Evolutionary conservation across 306 rosid genomes (phyloP).

Genomic region (Pterocarpus santalinus): DNA sequence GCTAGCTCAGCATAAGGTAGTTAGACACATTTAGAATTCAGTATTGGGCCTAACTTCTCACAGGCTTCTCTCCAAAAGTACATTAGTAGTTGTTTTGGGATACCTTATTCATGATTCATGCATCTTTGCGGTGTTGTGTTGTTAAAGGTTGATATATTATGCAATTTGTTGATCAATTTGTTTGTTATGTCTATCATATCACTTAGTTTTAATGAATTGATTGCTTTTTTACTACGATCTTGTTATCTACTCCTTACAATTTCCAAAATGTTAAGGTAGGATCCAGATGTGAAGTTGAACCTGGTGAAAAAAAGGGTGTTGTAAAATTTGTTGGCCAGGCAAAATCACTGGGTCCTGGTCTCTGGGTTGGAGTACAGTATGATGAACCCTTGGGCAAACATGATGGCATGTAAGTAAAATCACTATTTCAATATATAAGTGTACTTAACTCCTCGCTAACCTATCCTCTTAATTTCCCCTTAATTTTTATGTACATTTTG

Average conservation of each 20-base stretch:
- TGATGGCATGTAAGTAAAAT: constrained; percentile 85
- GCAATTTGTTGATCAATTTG: constrained; percentile 33
- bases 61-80: neutral
- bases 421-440: neutral
- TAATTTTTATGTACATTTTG: neutral
- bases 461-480: no score
- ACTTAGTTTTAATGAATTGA: constrained; percentile 6
- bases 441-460: no score
- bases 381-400: constrained; percentile 98
- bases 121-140: neutral
- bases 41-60: neutral
- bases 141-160: constrained; percentile 7
- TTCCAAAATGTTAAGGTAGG: constrained; percentile 69
- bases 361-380: constrained; percentile 94
- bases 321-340: constrained; percentile 83
- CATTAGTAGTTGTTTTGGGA: neutral
- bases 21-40: neutral
- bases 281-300: constrained; percentile 95
- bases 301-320: constrained; percentile 83
- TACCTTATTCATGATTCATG: constrained; percentile 12
- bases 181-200: constrained; percentile 16
- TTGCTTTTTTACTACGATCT: constrained; percentile 1
- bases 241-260: constrained; percentile 18
- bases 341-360: constrained; percentile 85
- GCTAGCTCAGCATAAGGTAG: no score